A percentile compares a stretch with the other conserved stretches of the same genome.
Conservation (phyloP, 129 eudicot species). For the Dittrichia graveolens region DNA sequence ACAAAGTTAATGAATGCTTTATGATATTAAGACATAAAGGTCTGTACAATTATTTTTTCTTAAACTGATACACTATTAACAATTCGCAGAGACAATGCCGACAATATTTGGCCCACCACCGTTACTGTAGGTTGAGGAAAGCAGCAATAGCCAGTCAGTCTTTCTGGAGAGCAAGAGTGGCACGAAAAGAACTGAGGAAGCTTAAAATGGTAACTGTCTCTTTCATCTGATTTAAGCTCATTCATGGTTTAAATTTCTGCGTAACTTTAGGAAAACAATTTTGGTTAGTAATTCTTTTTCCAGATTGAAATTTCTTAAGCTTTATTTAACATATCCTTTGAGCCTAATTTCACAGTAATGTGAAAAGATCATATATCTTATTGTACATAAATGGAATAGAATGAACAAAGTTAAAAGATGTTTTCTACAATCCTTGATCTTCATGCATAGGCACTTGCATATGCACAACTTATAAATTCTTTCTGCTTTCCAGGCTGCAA, state of each 20-base stretch:
- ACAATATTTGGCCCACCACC: slow-evolving; percentile 41
- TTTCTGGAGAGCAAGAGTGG: slow-evolving; percentile 71
- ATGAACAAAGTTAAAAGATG: background rate
- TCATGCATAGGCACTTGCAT: slow-evolving; percentile 14
- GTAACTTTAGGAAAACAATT: background rate
- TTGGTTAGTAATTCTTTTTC: background rate
- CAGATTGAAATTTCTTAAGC: slow-evolving; percentile 6
- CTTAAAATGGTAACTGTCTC: slow-evolving; percentile 63
- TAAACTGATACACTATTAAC: slow-evolving; percentile 25
- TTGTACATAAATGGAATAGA: slow-evolving; percentile 1
- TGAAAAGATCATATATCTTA: slow-evolving; percentile 12
- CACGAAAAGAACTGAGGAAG: slow-evolving; percentile 67
- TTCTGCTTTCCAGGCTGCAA: slow-evolving; percentile 64
- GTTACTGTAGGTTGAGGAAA: slow-evolving; percentile 49
- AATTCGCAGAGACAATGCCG: slow-evolving; percentile 63
- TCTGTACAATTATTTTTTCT: slow-evolving; percentile 3
- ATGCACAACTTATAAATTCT: slow-evolving; percentile 15
- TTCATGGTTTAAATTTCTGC: slow-evolving; percentile 2
- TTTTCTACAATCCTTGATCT: slow-evolving; percentile 21
- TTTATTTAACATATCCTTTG: slow-evolving; percentile 8
- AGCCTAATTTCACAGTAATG: slow-evolving; percentile 16
- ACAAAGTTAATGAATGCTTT: background rate
- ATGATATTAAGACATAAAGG: background rate
- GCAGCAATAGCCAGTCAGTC: slow-evolving; percentile 70
- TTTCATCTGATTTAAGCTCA: slow-evolving; percentile 6